Base-by-base conservation (phyloP, 2,329 filamentous ascomycete species). In the Ophiostoma sp. region DNA sequence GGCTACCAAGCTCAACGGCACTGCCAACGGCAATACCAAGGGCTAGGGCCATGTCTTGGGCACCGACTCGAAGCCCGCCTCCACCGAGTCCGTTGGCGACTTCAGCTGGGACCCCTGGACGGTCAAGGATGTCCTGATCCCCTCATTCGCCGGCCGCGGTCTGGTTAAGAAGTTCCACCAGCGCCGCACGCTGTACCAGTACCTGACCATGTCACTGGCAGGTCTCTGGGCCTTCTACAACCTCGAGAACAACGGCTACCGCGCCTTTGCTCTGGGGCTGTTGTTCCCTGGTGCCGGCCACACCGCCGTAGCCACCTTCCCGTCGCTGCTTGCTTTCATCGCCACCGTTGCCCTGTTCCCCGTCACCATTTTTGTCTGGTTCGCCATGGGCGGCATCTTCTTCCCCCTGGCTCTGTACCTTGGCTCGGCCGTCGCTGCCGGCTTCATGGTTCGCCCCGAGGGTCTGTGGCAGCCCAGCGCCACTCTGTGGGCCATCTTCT, bases 381-480 rank as follows among this genome's bases (percentile, higher is more conserved):
- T 64, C 59, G 59, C 59, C 31, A 36, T 42, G 31, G 59, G 59
- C 59, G 33, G 33, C 31, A 64, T 64, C 59, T 36, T 64, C 31
- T 36, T 39, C 28, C 57, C 57, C 33, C 3, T 63, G n/a, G 52
- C 52, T 25, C 52, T 63, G 17, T 63, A 39, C 28, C 57, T 63
- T 63, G 57, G 57, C 33, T 63, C 57, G 6, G 57, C 57, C 17
- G 11, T 33, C 11, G 57, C 33, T 63, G 25, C 25, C 57, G 52
- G 52, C n/a, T 55, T 63, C 17, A 63, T 63, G 57, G 28, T 28
- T 19, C 57, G 52, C 52, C 52, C 52, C n/a, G 52, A 55, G 52
- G 52, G 52, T 55, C 52, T 55, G 52, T 55, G 52, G 52, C 52
- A 55, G n/a, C 52, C 52, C 52, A 55, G 52, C 52, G 52, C 52